Conservation (phyloP, 2,329 filamentous ascomycete species). For the Scortechinia acanthostroma region DNA sequence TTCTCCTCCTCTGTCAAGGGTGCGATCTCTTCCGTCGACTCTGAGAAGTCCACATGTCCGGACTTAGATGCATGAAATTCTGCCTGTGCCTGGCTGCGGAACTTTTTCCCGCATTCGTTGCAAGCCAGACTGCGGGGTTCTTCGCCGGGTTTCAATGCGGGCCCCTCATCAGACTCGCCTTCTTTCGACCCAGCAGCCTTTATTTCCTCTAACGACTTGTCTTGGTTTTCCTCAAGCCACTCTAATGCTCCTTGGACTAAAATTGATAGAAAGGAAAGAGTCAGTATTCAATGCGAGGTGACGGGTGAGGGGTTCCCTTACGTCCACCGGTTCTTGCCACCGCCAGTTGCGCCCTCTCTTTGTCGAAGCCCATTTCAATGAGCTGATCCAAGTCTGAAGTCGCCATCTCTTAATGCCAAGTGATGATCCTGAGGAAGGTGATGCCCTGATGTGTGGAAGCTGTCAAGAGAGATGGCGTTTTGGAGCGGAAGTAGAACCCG, state of each 20-base stretch:
- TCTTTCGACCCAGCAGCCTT: slow-evolving; percentile 19
- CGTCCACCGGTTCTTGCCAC: slow-evolving; percentile 48
- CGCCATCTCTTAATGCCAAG: too few relatives aligned
- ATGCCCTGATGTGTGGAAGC: too few relatives aligned
- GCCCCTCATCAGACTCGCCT: slow-evolving; percentile 13
- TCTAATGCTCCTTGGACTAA: slow-evolving; percentile 56
- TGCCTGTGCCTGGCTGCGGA: slow-evolving; percentile 53
- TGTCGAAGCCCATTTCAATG: slow-evolving; percentile 39
- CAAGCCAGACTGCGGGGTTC: slow-evolving; percentile 54
- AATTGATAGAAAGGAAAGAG: neutral
- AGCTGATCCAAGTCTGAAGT: slow-evolving; percentile 11
- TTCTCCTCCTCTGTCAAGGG: slow-evolving; percentile 64
- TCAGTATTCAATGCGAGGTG: too few relatives aligned
- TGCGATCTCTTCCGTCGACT: slow-evolving; percentile 62
- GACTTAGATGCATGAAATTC: slow-evolving; percentile 63
- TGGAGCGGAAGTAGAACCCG: too few relatives aligned
- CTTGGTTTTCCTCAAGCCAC: slow-evolving; percentile 61
- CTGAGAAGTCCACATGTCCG: slow-evolving; percentile 57
- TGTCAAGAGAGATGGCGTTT: too few relatives aligned
- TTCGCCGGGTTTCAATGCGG: slow-evolving; percentile 44
- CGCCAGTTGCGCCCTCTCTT: slow-evolving; percentile 51
- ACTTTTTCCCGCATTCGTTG: slow-evolving; percentile 62
- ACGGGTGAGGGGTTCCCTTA: slow-evolving; percentile 22
- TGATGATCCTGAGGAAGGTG: too few relatives aligned
- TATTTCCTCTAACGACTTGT: slow-evolving; percentile 55